Percentiles rank a stretch among this genome's conserved stretches.
These are phyloP conservation scores for Hygrocybe coccinea DNA, from an alignment of 768 basidiomycete species.

Conservation along the genomic window DNA sequence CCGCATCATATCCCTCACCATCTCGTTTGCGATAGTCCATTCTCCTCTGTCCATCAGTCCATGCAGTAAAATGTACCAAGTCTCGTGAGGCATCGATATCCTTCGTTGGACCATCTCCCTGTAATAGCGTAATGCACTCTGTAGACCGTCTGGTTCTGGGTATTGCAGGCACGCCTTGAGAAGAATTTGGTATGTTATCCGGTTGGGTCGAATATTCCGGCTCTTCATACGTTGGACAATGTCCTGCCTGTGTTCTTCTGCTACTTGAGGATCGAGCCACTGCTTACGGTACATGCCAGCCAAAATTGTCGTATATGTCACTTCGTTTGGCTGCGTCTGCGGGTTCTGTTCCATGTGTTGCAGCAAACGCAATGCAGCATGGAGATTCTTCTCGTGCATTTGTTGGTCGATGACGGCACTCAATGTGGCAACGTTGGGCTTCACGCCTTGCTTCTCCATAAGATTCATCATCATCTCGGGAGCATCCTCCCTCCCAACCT, in stretches of 20 bases:
- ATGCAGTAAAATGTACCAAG: conserved; percentile 72
- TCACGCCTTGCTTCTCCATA: conserved; percentile 72
- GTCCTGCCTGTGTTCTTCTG: conserved; percentile 43
- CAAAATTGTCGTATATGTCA: conserved; percentile 82
- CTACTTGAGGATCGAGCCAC: conserved; percentile 43
- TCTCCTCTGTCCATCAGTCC: conserved; percentile 56
- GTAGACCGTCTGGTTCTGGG: conserved; percentile 44
- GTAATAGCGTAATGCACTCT: conserved; percentile 55
- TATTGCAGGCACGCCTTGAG: conserved; percentile 62
- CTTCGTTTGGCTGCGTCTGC: conserved; percentile 55
- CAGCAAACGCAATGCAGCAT: conserved; percentile 64
- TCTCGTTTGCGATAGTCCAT: conserved; percentile 55
- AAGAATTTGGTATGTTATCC: conserved; percentile 72
- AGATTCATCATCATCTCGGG: conserved; percentile 56
- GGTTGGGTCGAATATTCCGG: conserved; percentile 49
- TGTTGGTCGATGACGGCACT: conserved; percentile 76
- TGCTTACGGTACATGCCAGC: conserved; percentile 61
- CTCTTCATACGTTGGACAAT: conserved; percentile 58
- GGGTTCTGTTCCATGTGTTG: conserved; percentile 65
- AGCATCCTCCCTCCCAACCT: conserved; percentile 62
- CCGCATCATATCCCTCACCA: conserved; percentile 57
- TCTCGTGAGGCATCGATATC: conserved; percentile 51
- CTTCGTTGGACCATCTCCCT: conserved; percentile 52
- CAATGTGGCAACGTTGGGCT: conserved; percentile 72
- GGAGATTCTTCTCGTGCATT: conserved; percentile 52